Percentiles rank a stretch among this genome's conserved stretches.
Evolutionary conservation across 2,329 filamentous ascomycete species (phyloP).

Genomic region (Gyromitra esculenta): DNA sequence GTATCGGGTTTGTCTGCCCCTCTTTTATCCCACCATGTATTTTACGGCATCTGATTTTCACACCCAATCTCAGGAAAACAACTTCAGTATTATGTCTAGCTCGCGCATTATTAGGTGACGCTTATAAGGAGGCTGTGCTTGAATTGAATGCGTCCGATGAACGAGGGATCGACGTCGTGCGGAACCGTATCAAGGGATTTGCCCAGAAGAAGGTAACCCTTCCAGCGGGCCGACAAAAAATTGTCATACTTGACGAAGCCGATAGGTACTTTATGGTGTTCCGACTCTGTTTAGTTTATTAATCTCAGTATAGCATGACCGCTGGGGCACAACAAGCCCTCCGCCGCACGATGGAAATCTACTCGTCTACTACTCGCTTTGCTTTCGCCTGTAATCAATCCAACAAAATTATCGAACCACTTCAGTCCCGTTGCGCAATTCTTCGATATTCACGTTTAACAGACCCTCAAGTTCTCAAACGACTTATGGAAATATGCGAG

Average conservation of each 20-base stretch:
- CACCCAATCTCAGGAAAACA: conserved; percentile 72
- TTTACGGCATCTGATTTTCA: conserved; percentile 12
- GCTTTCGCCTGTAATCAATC: conserved; percentile 98
- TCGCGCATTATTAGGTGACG: conserved; percentile 86
- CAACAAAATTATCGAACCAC: conserved; percentile 99
- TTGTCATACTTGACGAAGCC: conserved; percentile 97
- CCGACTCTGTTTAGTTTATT: conserved; percentile 4
- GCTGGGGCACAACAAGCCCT: conserved; percentile 94
- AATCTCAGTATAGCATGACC: conserved; percentile 73
- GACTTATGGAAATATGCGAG: conserved; percentile 89
- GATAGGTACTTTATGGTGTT: conserved; percentile 70
- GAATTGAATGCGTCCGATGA: conserved; percentile 98
- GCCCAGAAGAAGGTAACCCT: conserved; percentile 99
- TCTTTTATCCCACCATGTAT: neutral
- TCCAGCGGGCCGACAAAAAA: conserved; percentile 87
- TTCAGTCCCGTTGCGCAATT: conserved; percentile 96
- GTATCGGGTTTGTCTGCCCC: conserved; percentile 72
- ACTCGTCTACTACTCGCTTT: conserved; percentile 94
- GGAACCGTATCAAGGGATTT: conserved; percentile 97
- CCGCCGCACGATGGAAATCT: conserved; percentile 97
- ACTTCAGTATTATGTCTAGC: conserved; percentile 94
- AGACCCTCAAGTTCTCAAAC: conserved; percentile 89
- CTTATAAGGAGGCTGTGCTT: conserved; percentile 96
- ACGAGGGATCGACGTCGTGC: conserved; percentile 95
- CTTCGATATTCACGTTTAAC: conserved; percentile 91